Evolutionary conservation across 1,284 basidiomycete genomes (phyloP), one percentile per base, ranked within the genome.

Genomic region (Ceratobasidium sp.): DNA sequence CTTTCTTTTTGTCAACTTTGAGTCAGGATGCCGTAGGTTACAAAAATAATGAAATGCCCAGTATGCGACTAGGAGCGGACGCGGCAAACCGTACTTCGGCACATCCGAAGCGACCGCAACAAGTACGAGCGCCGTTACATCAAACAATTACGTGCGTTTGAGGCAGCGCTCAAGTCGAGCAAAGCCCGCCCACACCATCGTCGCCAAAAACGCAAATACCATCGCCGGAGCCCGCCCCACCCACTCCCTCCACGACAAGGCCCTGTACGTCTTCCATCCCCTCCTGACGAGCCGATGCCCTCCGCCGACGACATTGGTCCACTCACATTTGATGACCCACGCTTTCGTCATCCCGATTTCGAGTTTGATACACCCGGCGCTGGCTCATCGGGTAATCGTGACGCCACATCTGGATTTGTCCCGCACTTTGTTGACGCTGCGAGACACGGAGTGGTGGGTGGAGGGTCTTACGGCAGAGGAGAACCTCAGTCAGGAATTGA

Each of bases 291-390:
- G 13, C 37, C 43, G 2, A 17, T 6, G n/a, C 34, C 37, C 11
- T 37, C 37, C 11, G 15, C n/a, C 13, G 29, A 32, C 29, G 15
- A 25, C 59, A n/a, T n/a, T 13, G n/a, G 11, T 11, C 61, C 61
- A 22, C 22, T 29, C 32, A 2, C n/a, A 37, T 43, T n/a, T 4
- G 13, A 40, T 25, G 8, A 11, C 61, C 37, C n/a, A 22, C 7
- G 6, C 59, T 61, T 15, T 22, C 19, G 11, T 7, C 44, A 37
- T 40, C 66, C 66, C 29, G 34, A 68, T 11, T 52, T 32, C 29
- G 17, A 15, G 7, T 54, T 22, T 29, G 32, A 54, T 49, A 54
- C 49, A n/a, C 51, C 66, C 15, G 66, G 66, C 8, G 51, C 66
- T 40, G 51, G 66, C 65, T 52, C 19, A 19, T 32, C 49, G 19